These are phyloP conservation scores for Pythium oligandrum DNA, from an alignment of 352 stramenopile species.

Conservation along the genomic window DNA sequence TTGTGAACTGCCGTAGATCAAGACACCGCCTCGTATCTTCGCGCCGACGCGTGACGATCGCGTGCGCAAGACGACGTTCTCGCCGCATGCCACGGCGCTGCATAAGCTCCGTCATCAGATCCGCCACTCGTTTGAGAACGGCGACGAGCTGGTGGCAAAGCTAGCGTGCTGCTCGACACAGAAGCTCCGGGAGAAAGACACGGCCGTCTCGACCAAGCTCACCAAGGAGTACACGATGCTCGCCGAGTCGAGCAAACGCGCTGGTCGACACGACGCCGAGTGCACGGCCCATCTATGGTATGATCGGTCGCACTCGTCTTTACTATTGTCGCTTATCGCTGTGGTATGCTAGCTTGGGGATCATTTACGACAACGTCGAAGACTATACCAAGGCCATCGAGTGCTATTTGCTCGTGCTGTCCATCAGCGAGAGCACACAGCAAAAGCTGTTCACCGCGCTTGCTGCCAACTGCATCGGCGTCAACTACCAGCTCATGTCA, in stretches of 20 bases:
- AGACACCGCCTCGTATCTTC: constrained; percentile 54
- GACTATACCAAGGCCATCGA: constrained; percentile 82
- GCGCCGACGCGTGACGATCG: constrained; percentile 55
- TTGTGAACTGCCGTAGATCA: constrained; percentile 38
- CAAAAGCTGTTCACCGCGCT: constrained; percentile 72
- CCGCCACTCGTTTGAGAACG: constrained; percentile 39
- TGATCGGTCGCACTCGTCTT: constrained; percentile 2
- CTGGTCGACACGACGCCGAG: constrained; percentile 76
- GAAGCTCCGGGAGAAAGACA: constrained; percentile 58
- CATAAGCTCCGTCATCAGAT: constrained; percentile 46
- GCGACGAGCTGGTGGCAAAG: constrained; percentile 34
- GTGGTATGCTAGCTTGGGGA: constrained; percentile 35
- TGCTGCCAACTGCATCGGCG: constrained; percentile 85
- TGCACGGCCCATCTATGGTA: constrained; percentile 81
- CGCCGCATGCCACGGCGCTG: constrained; percentile 51
- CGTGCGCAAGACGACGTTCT: constrained; percentile 68
- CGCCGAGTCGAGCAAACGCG: constrained; percentile 80
- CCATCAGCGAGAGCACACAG: constrained; percentile 77
- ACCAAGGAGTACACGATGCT: constrained; percentile 83
- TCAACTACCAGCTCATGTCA: constrained; percentile 81
- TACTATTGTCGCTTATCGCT: constrained; percentile 11
- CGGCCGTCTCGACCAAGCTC: constrained; percentile 58
- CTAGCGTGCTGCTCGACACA: constrained; percentile 55
- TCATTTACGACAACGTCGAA: constrained; percentile 86
- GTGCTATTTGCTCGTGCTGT: constrained; percentile 82